Conservation (phyloP, 202 grass and related monocot genomes). For the Elaeis oleifera region DNA sequence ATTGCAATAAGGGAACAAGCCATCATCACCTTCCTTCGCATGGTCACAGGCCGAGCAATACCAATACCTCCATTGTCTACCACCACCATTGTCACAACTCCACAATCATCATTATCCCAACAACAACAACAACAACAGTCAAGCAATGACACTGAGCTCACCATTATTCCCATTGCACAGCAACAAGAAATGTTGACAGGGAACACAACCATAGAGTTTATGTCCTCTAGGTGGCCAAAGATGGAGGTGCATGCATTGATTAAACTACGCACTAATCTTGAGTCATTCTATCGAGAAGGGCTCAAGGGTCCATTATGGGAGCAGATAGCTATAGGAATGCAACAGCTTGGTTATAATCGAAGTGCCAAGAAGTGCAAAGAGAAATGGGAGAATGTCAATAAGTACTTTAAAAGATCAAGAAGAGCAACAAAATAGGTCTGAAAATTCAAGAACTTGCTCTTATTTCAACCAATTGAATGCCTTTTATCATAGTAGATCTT, state of each 20-base stretch:
- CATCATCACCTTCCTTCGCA: constrained; percentile 77
- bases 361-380: constrained; percentile 90
- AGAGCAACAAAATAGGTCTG: constrained; percentile 85
- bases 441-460: constrained; percentile 87
- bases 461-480: constrained; percentile 96
- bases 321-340: constrained; percentile 76
- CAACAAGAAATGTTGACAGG: constrained; percentile 9
- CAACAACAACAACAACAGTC: constrained; percentile 20
- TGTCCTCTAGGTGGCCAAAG: constrained; percentile 85
- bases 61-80: constrained; percentile 47
- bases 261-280: constrained; percentile 58
- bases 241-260: constrained; percentile 83
- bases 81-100: constrained; percentile 5
- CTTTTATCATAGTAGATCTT: constrained; percentile 63
- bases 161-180: not conserved
- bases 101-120: constrained; percentile 2
- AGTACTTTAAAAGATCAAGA: constrained; percentile 98
- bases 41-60: constrained; percentile 69
- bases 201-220: not conserved
- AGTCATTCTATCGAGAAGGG: constrained; percentile 71
- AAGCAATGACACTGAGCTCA: not conserved
- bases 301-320: constrained; percentile 92
- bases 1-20: constrained; percentile 61
- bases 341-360: constrained; percentile 57
- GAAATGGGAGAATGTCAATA: constrained; percentile 99